Percentiles rank a stretch among this genome's conserved stretches.
These are phyloP conservation scores for Sporothrix schenckii DNA, from an alignment of 2,329 filamentous ascomycete genomes.

Conservation along the genomic window DNA sequence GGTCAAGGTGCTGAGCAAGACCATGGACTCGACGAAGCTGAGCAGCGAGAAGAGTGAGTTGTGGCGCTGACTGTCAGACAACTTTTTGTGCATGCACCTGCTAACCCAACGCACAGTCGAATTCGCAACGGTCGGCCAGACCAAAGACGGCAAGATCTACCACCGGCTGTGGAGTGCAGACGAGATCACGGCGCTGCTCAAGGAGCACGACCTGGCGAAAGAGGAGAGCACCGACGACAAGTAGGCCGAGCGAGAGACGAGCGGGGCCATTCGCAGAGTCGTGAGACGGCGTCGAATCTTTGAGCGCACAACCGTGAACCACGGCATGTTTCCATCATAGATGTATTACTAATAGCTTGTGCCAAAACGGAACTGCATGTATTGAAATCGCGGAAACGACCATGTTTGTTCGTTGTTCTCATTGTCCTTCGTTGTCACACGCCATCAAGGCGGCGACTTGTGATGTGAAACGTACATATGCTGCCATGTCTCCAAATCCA, in stretches of 20 bases:
- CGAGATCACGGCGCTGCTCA: slow-evolving; percentile 90
- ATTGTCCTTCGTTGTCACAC: too few relatives aligned
- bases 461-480: neutral
- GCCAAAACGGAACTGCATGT: neutral
- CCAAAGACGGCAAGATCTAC: slow-evolving; percentile 93
- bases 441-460: too few relatives aligned
- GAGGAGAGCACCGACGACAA: slow-evolving; percentile 72
- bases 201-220: slow-evolving; percentile 94
- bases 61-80: neutral
- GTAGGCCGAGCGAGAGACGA: slow-evolving; percentile 43
- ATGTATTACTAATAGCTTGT: slow-evolving; percentile 29
- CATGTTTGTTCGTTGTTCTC: too few relatives aligned
- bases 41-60: slow-evolving; percentile 97
- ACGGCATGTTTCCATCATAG: slow-evolving; percentile 10
- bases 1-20: slow-evolving; percentile 99
- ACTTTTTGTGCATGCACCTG: neutral
- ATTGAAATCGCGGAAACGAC: slow-evolving; percentile 9
- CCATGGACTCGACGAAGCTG: slow-evolving; percentile 98
- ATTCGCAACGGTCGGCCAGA: slow-evolving; percentile 96
- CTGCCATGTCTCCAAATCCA: neutral
- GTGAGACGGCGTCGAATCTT: neutral
- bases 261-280: neutral
- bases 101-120: slow-evolving; percentile 67
- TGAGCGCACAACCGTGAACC: neutral
- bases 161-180: slow-evolving; percentile 97